Percentiles rank a stretch among this genome's conserved stretches.
Evolutionary conservation across 306 rosid genomes (phyloP).

Genomic region (Malus orientalis): DNA sequence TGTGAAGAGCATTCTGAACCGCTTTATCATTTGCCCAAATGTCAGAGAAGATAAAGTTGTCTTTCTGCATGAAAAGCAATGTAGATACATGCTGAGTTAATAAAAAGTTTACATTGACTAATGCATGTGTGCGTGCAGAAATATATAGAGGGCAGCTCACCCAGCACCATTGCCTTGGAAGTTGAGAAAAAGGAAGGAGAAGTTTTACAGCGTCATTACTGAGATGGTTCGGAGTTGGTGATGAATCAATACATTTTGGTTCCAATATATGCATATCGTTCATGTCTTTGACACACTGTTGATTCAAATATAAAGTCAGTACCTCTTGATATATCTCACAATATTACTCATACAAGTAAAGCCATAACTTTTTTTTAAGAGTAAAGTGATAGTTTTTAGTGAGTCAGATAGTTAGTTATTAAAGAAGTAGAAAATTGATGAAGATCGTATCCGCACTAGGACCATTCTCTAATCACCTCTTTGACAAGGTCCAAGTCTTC

Average conservation of each 20-base stretch:
- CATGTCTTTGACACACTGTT: not conserved
- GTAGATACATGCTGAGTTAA: not conserved
- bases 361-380: too few relatives aligned
- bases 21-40: not conserved
- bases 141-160: not conserved
- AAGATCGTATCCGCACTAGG: too few relatives aligned
- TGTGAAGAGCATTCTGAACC: too few relatives aligned
- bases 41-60: not conserved
- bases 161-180: not conserved
- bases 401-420: too few relatives aligned
- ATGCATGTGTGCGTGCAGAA: not conserved
- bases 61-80: not conserved
- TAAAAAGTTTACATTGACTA: not conserved
- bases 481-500: not conserved
- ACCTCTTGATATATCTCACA: too few relatives aligned
- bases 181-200: not conserved
- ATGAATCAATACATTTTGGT: not conserved
- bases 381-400: too few relatives aligned
- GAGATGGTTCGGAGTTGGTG: too few relatives aligned
- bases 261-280: not conserved
- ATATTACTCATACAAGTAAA: too few relatives aligned
- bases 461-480: not conserved
- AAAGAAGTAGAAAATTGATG: too few relatives aligned
- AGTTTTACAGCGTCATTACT: not conserved
- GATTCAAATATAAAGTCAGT: not conserved